These are phyloP conservation scores for Aciculosporium take DNA, from an alignment of 2,329 filamentous ascomycete species.

Conservation along the genomic window DNA sequence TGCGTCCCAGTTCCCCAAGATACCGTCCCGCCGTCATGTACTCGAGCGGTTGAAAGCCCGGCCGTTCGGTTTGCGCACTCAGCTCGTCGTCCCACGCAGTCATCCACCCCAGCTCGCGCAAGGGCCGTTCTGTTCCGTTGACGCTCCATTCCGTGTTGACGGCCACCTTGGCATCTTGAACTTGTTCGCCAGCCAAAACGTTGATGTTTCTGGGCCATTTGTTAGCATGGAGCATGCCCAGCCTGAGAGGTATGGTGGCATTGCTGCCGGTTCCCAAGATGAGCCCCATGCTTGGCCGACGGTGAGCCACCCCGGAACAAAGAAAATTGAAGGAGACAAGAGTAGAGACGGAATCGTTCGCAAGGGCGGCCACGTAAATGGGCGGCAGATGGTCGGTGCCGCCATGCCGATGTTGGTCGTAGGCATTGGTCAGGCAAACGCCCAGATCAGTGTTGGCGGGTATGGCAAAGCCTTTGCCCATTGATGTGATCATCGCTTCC, in stretches of 20 bases:
- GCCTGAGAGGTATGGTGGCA: slow-evolving; percentile 59
- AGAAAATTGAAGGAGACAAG: slow-evolving; percentile 64
- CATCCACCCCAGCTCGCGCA: slow-evolving; percentile 48
- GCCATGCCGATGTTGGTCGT: slow-evolving; percentile 35
- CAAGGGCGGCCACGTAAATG: slow-evolving; percentile 60
- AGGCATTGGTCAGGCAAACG: slow-evolving; percentile 43
- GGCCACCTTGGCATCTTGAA: slow-evolving; percentile 48
- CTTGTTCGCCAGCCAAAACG: slow-evolving; percentile 29
- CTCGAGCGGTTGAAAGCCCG: slow-evolving; percentile 70
- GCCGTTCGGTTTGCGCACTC: slow-evolving; percentile 50
- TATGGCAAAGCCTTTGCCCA: slow-evolving; percentile 58
- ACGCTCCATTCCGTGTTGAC: slow-evolving; percentile 82
- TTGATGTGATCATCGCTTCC: slow-evolving; percentile 48
- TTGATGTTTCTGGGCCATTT: slow-evolving; percentile 42
- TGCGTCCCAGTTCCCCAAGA: slow-evolving; percentile 59
- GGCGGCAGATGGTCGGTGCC: slow-evolving; percentile 37
- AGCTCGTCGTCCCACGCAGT: slow-evolving; percentile 57
- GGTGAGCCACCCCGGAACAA: slow-evolving; percentile 44
- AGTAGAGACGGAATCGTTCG: slow-evolving; percentile 70
- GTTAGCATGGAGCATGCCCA: slow-evolving; percentile 44
- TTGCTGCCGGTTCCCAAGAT: slow-evolving; percentile 75
- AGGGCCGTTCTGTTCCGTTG: slow-evolving; percentile 54
- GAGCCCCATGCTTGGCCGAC: slow-evolving; percentile 61
- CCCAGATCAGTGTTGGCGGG: slow-evolving; percentile 46
- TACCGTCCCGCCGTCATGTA: slow-evolving; percentile 75